A percentile compares a stretch with the other conserved stretches of the same genome.
Evolutionary conservation across 768 basidiomycete species (phyloP).

Genomic region (Boletus rubroflammeus): DNA sequence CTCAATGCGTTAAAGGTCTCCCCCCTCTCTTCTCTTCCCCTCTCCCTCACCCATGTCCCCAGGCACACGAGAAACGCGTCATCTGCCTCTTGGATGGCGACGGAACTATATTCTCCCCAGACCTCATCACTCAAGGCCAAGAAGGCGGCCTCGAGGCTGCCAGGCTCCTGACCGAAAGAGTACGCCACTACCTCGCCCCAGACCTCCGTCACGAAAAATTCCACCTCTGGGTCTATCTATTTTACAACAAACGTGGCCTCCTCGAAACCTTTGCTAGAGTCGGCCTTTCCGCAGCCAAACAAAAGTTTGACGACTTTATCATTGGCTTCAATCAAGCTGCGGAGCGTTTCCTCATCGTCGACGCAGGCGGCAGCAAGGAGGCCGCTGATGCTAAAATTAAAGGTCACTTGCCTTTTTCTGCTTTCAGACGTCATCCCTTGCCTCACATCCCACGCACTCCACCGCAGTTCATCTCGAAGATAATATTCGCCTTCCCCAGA

Average conservation of each 20-base stretch:
- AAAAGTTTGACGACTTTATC: slow-evolving; percentile 60
- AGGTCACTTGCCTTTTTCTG: slow-evolving; percentile 38
- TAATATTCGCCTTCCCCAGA: slow-evolving; percentile 53
- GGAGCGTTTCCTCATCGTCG: slow-evolving; percentile 63
- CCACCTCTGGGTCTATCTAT: slow-evolving; percentile 61
- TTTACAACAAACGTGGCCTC: slow-evolving; percentile 61
- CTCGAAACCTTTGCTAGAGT: slow-evolving; percentile 43
- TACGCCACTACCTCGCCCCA: slow-evolving; percentile 23
- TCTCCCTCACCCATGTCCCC: not conserved
- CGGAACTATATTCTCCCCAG: slow-evolving; percentile 51
- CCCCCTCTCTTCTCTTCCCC: not conserved
- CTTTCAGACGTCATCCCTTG: not conserved
- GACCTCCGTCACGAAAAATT: slow-evolving; percentile 27
- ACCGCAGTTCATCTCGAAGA: slow-evolving; percentile 38
- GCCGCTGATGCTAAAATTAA: slow-evolving; percentile 75
- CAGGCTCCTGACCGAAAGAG: slow-evolving; percentile 37
- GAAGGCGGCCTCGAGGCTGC: slow-evolving; percentile 58
- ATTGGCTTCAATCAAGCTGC: slow-evolving; percentile 68
- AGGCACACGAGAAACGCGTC: slow-evolving; percentile 34
- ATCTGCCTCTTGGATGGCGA: slow-evolving; percentile 63
- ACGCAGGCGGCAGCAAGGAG: slow-evolving; percentile 70
- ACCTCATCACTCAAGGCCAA: slow-evolving; percentile 52
- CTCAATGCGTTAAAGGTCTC: slow-evolving; percentile 27
- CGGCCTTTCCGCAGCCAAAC: slow-evolving; percentile 32
- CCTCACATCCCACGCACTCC: slow-evolving; percentile 8